These are phyloP conservation scores for Seminavis robusta DNA, from an alignment of 108 stramenopile species.

Conservation along the genomic window DNA sequence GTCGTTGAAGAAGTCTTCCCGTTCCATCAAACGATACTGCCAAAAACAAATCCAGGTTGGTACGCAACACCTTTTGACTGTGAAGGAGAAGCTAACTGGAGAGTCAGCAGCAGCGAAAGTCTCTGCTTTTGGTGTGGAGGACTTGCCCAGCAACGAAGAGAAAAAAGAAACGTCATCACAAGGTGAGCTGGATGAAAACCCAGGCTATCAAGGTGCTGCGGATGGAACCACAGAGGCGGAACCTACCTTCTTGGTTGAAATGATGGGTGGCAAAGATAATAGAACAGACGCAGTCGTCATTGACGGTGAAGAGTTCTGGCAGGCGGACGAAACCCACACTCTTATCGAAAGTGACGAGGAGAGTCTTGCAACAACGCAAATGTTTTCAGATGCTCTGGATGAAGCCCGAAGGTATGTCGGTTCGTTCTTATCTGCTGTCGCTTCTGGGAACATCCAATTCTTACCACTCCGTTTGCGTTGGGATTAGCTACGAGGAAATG, in stretches of 20 bases:
- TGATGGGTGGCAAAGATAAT: conserved; percentile 39
- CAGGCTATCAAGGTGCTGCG: background rate
- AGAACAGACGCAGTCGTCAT: conserved; percentile 37
- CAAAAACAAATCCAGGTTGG: conserved; percentile 47
- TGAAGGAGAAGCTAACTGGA: conserved; percentile 12
- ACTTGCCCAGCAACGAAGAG: background rate
- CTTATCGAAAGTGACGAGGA: conserved; percentile 53
- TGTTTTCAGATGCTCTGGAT: conserved; percentile 34
- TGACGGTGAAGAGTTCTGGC: conserved; percentile 82
- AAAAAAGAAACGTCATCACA: background rate
- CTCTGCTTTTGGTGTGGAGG: background rate
- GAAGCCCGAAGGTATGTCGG: too few relatives aligned
- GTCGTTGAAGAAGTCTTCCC: conserved; percentile 7
- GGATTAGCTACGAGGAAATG: too few relatives aligned
- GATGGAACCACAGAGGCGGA: background rate
- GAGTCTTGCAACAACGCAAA: conserved; percentile 29
- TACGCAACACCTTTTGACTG: conserved; percentile 21
- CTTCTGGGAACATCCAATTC: too few relatives aligned
- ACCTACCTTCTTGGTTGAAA: conserved; percentile 28
- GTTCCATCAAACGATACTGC: conserved; percentile 60
- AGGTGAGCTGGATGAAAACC: background rate
- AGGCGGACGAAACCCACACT: conserved; percentile 59
- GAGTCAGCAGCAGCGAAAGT: background rate
- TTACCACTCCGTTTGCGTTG: too few relatives aligned
- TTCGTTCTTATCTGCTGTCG: too few relatives aligned